Base-by-base conservation (phyloP, 768 basidiomycete species). In the Boletus rubropictus region DNA sequence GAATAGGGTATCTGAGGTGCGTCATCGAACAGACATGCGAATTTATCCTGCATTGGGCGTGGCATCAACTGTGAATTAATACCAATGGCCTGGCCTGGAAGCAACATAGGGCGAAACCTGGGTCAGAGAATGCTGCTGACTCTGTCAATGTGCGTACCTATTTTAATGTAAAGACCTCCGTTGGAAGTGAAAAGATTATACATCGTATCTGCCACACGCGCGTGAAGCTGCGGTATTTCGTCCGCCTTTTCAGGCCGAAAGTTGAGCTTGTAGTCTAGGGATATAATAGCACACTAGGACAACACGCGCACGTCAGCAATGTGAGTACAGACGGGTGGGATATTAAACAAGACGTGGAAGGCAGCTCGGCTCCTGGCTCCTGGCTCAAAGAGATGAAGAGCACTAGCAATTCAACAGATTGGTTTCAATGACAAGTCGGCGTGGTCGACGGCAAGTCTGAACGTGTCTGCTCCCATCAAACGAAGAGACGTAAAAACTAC, bases 61-160 rank as follows among this genome's bases (percentile, higher is more conserved):
- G 93, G 94, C 7, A 97, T 76, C 1, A 95, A 64, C 0, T 86
- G 86, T 5, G 90, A 84, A 68, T 94, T 94, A 10, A 88, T 84
- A 7, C 84, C 91, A 50, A 90, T 81, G 4, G 82, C 81, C 65
- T 89, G 89, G 5, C 86, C 83, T 73, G 36, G 7, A 36, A 22
- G 21, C 4, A 17, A 41, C 24, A 25, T 6, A 18, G 34, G n/a
- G 32, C 28, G 20, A 20, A 28, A 1, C 14, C 34, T 37, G 42
- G 10, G 18, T 31, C 18, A 40, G 15, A 39, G 34, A 17, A 37
- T 5, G 6, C 17, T 35, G 20, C 4, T 3, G 15, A 9, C 11
- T n/a, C 21, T 1, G 21, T 3, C 17, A 6, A 40, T 15, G 25
- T 25, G 42, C 72, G 47, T 40, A 73, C 86, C 88, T 37, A 90